A percentile compares a stretch with the other conserved stretches of the same genome.
Conservation (phyloP, 306 rosid genomes). For the Glycine tomentella region DNA sequence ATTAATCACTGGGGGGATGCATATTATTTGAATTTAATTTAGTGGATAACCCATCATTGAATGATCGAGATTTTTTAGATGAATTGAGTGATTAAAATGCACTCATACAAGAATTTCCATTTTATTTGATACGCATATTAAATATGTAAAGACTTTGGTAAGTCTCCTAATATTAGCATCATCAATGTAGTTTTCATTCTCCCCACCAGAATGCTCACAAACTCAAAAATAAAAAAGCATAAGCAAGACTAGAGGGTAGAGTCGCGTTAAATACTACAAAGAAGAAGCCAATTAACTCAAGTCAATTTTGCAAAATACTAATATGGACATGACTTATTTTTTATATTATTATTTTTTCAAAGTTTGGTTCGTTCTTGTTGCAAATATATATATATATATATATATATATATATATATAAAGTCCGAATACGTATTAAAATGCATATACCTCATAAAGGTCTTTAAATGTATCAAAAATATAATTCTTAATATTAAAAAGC, state of each 20-base stretch:
- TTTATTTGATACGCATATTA: not conserved
- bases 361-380: too few relatives aligned
- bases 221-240: too few relatives aligned
- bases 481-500: not conserved
- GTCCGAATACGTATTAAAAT: not conserved
- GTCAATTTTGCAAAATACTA: too few relatives aligned
- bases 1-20: too few relatives aligned
- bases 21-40: too few relatives aligned
- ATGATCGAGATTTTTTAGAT: not conserved
- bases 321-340: too few relatives aligned
- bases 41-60: too few relatives aligned
- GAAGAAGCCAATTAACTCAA: too few relatives aligned
- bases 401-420: too few relatives aligned
- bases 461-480: not conserved
- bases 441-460: not conserved
- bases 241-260: too few relatives aligned
- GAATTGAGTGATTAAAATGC: slow-evolving; percentile 3
- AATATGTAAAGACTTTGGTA: not conserved
- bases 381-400: too few relatives aligned
- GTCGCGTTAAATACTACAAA: not conserved
- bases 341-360: too few relatives aligned
- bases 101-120: not conserved
- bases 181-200: not conserved
- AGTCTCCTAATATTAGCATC: not conserved
- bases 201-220: not conserved